Conservation (phyloP, 495 filamentous ascomycete genomes). For the Geoglossum glabrum region DNA sequence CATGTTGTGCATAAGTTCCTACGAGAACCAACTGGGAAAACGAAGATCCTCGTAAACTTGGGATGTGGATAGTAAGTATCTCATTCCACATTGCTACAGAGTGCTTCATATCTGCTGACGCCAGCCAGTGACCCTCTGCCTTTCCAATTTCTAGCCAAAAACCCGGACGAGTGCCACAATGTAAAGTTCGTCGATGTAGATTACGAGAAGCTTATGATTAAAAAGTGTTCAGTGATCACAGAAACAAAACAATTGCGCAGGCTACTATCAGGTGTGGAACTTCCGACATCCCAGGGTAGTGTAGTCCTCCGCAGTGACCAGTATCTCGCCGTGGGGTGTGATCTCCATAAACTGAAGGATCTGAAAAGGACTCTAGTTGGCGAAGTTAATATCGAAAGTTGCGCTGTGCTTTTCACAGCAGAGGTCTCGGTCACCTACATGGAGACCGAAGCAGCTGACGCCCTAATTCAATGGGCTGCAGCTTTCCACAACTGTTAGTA, state of each 20-base stretch:
- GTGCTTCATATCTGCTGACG: background rate
- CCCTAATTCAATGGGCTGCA: conserved; percentile 49
- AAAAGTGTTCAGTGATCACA: conserved; percentile 47
- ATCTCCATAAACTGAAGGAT: conserved; percentile 42
- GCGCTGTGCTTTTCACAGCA: conserved; percentile 54
- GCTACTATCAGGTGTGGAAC: conserved; percentile 28
- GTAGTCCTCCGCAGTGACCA: conserved; percentile 39
- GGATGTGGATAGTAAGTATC: conserved; percentile 75
- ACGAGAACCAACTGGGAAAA: conserved; percentile 31
- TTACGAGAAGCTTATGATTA: conserved; percentile 57
- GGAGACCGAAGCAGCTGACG: conserved; percentile 53
- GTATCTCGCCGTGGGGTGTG: conserved; percentile 68
- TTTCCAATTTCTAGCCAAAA: conserved; percentile 55
- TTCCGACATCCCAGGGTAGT: conserved; percentile 23
- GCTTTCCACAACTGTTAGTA: conserved; percentile 33
- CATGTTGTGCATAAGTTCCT: conserved; percentile 52
- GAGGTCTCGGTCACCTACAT: conserved; percentile 89
- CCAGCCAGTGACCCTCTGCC: conserved; percentile 63
- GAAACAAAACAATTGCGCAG: conserved; percentile 34
- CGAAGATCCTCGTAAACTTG: conserved; percentile 63
- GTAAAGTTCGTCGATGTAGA: conserved; percentile 71
- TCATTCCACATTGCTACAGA: background rate
- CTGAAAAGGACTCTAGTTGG: conserved; percentile 34
- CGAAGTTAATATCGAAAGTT: conserved; percentile 32
- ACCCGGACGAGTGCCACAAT: conserved; percentile 30